phyloP scores from a whole-genome alignment of 2,329 filamentous ascomycete genomes.

The Stemphylium lycopersici region DNA sequence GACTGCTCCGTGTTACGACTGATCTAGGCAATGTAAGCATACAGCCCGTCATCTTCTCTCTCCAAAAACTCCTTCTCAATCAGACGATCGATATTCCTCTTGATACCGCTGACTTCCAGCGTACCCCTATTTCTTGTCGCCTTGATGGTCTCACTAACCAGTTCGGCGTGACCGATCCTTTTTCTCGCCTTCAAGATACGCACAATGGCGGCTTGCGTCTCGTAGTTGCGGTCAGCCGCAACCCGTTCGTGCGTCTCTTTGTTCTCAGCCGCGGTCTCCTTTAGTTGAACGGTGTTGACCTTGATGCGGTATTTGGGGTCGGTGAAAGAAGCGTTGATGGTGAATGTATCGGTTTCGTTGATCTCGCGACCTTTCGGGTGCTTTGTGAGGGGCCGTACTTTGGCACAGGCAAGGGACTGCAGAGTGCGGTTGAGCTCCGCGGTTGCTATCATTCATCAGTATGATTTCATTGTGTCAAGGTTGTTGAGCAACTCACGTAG shows the following conservation, averaged over 20 bases:
- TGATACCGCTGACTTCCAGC: constrained; percentile 85
- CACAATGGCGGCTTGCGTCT: constrained; percentile 96
- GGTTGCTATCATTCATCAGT: constrained; percentile 59
- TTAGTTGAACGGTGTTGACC: constrained; percentile 98
- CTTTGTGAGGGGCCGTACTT: constrained; percentile 82
- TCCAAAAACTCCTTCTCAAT: constrained; percentile 51
- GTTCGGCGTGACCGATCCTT: constrained; percentile 80
- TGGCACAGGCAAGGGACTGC: constrained; percentile 92
- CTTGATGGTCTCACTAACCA: constrained; percentile 90
- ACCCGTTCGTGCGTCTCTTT: constrained; percentile 91
- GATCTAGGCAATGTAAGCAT: constrained; percentile 54
- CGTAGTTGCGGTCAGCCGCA: constrained; percentile 86
- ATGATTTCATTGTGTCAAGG: neutral
- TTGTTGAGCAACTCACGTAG: constrained; percentile 60
- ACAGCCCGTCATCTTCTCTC: constrained; percentile 48
- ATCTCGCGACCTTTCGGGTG: constrained; percentile 85
- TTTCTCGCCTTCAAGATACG: constrained; percentile 96
- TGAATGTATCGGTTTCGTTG: constrained; percentile 78
- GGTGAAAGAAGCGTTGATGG: constrained; percentile 76
- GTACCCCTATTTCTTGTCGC: constrained; percentile 86
- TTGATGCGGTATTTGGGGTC: constrained; percentile 90
- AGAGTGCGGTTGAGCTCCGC: constrained; percentile 85
- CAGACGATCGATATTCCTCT: constrained; percentile 94
- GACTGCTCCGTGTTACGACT: neutral
- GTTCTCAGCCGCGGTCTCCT: constrained; percentile 95